phyloP scores from a whole-genome alignment of 345 rosid species.

The Eutrema yunnanense region DNA sequence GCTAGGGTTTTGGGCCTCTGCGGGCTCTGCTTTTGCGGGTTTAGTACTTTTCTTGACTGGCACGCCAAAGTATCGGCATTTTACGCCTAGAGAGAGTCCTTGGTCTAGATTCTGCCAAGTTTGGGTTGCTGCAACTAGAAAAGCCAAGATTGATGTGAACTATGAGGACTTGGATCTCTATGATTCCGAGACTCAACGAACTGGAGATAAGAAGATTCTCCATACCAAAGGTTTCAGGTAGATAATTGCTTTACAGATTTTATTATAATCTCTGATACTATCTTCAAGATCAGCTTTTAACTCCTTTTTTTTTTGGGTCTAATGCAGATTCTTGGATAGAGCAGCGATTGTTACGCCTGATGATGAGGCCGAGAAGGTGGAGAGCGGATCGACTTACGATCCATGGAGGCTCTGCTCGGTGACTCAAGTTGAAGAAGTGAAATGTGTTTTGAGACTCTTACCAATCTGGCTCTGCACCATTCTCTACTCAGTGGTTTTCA shows the following conservation, averaged over 20 bases:
- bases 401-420: slow-evolving; percentile 79
- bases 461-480: slow-evolving; percentile 99
- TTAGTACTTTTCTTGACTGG: slow-evolving; percentile 65
- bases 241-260: slow-evolving; percentile 17
- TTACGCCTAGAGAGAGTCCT: slow-evolving; percentile 75
- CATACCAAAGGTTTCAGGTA: slow-evolving; percentile 79
- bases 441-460: slow-evolving; percentile 75
- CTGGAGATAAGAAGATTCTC: slow-evolving; percentile 58
- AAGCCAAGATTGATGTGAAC: slow-evolving; percentile 41
- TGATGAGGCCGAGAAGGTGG: slow-evolving; percentile 39
- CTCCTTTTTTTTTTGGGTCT: background rate
- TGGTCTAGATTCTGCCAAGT: slow-evolving; percentile 78
- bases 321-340: slow-evolving; percentile 71
- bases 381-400: slow-evolving; percentile 24
- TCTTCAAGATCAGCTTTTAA: slow-evolving; percentile 2
- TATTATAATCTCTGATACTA: background rate
- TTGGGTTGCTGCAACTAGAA: slow-evolving; percentile 60
- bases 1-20: slow-evolving; percentile 79
- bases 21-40: slow-evolving; percentile 74
- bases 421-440: slow-evolving; percentile 96
- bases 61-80: slow-evolving; percentile 72
- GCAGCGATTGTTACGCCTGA: slow-evolving; percentile 65
- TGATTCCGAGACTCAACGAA: slow-evolving; percentile 30
- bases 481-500: slow-evolving; percentile 87
- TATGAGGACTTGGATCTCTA: slow-evolving; percentile 41